Conservation (phyloP, 345 rosid genomes). For the Ceriops tagal region DNA sequence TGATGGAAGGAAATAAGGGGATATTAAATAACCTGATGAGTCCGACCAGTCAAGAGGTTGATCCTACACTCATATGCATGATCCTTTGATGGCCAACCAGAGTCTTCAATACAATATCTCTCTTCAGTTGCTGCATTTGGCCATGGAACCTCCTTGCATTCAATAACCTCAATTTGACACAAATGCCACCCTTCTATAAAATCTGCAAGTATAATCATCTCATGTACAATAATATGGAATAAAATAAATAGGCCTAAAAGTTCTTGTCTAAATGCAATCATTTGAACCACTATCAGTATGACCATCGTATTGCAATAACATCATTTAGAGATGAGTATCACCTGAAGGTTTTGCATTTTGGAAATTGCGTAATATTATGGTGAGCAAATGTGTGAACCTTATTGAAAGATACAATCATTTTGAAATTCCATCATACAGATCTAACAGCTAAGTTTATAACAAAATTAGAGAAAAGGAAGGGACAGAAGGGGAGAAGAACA, state of each 20-base stretch:
- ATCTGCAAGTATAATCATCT: slow-evolving; percentile 40
- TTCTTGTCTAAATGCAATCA: neutral
- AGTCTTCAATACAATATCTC: slow-evolving; percentile 52
- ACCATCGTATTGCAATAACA: neutral
- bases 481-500: too few species aligned
- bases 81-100: slow-evolving; percentile 61
- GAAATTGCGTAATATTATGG: neutral
- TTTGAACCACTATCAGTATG: neutral
- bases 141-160: slow-evolving; percentile 80
- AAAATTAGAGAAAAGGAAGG: too few species aligned
- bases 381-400: neutral
- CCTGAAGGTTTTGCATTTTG: neutral
- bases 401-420: neutral
- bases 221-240: slow-evolving; percentile 7
- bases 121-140: slow-evolving; percentile 51
- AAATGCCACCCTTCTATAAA: slow-evolving; percentile 64
- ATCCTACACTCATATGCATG: slow-evolving; percentile 78
- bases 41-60: slow-evolving; percentile 88
- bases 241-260: neutral
- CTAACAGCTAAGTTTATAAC: neutral
- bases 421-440: neutral
- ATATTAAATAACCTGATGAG: slow-evolving; percentile 66
- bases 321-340: neutral
- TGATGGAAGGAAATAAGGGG: neutral
- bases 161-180: slow-evolving; percentile 84